Conservation (phyloP, 2,329 filamentous ascomycete species). For the Colletotrichum musae region DNA sequence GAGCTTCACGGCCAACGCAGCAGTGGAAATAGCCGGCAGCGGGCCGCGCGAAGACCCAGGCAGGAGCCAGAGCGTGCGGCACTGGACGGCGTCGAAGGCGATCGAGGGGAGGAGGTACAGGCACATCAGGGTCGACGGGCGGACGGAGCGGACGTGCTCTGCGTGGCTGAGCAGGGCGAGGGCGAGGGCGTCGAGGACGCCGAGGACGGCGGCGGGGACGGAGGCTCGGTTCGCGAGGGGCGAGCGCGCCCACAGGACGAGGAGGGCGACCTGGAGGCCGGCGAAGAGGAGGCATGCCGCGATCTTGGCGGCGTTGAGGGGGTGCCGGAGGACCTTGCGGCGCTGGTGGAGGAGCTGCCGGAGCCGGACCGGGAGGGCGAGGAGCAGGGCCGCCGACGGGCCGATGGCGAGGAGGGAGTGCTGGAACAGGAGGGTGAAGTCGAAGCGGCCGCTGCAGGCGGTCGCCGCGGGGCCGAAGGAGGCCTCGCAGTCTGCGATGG, state of each 20-base stretch:
- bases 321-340: constrained; percentile 45
- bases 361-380: constrained; percentile 51
- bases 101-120: constrained; percentile 49
- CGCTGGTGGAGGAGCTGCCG: constrained; percentile 45
- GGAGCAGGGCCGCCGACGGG: constrained; percentile 49
- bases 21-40: constrained; percentile 46
- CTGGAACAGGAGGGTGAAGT: constrained; percentile 66
- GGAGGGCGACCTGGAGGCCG: constrained; percentile 45
- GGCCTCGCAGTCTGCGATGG: constrained; percentile 28
- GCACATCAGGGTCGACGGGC: constrained; percentile 50
- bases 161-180: constrained; percentile 49
- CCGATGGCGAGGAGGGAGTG: constrained; percentile 52
- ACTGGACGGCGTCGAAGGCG: constrained; percentile 50
- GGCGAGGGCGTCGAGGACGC: constrained; percentile 46
- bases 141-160: constrained; percentile 52
- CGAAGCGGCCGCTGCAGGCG: constrained; percentile 58
- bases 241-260: constrained; percentile 46
- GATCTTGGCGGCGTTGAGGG: constrained; percentile 42
- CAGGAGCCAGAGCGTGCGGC: constrained; percentile 52
- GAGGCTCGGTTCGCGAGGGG: constrained; percentile 47
- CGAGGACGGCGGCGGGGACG: constrained; percentile 48
- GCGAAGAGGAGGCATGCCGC: constrained; percentile 17
- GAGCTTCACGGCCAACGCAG: constrained; percentile 45
- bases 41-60: constrained; percentile 41
- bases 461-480: constrained; percentile 45